Percentiles rank a stretch among this genome's conserved stretches.
Conservation (phyloP, 116 monocot genomes). For the Trichopus zeylanicus region DNA sequence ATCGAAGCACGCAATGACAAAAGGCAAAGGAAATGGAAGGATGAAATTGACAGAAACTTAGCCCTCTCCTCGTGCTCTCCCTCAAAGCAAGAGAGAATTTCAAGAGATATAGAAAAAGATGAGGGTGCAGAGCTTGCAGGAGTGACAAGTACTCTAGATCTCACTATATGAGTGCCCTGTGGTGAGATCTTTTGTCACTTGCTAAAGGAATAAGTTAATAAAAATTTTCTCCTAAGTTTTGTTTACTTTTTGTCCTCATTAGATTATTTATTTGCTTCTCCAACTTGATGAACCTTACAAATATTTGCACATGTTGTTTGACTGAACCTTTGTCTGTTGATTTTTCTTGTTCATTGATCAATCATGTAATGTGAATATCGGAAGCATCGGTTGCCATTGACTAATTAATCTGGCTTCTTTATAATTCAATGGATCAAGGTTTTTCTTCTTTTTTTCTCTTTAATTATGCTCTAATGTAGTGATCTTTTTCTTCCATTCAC, state of each 20-base stretch:
- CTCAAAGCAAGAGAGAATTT: neutral
- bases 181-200: constrained; percentile 36
- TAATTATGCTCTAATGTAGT: too few relatives aligned
- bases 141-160: constrained; percentile 7
- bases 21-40: constrained; percentile 14
- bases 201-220: neutral
- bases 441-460: too few relatives aligned
- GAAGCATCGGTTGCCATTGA: constrained; percentile 3
- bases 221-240: neutral
- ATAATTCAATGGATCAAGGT: too few relatives aligned
- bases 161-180: constrained; percentile 3
- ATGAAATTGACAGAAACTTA: constrained; percentile 17
- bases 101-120: neutral
- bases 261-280: too few relatives aligned
- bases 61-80: constrained; percentile 16
- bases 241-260: neutral
- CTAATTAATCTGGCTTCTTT: constrained; percentile 3
- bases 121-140: neutral
- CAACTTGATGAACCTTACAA: neutral
- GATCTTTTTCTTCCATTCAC: too few relatives aligned
- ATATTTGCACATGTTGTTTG: too few relatives aligned
- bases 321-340: neutral
- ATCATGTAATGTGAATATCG: neutral
- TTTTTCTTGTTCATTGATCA: neutral
- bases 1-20: constrained; percentile 9